Base-by-base conservation (phyloP, 108 stramenopile species). In the Cyclotella sp. region DNA sequence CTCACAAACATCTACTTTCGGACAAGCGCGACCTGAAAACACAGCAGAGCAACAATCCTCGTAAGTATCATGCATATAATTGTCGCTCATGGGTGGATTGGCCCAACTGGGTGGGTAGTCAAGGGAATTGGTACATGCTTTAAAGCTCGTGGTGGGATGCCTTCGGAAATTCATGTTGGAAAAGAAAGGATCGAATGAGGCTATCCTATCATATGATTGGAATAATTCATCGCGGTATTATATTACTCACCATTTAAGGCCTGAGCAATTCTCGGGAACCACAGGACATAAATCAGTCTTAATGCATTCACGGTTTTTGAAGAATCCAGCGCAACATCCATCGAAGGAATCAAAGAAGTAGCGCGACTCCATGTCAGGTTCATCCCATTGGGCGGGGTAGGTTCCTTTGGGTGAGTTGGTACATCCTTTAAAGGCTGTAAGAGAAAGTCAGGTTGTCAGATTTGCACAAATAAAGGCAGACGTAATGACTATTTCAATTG, bases 351-450 rank as follows among this genome's bases (percentile, higher is more conserved):
- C 16, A 21, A 58, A 58, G 19, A 58, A 26, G 24, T 58, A 64
- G 13, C 22, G 18, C 11, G 43, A 45, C 13, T 10, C 44, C 43
- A 64, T 21, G 5, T 40, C 34, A 1, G 63, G 19, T 45, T 21
- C 22, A 45, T 64, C 63, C 63, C 63, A 64, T 64, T 43, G 11
- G n/a, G 14, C 18, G 15, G 63, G 63, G 13, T 64, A 64, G 9
- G 44, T 64, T 14, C 63, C 63, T 10, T 24, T 12, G 10, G 21
- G 21, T 8, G 63, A 46, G 63, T 64, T 64, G 41, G 63, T 45
- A 43, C 63, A 64, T 64, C 63, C 63, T 45, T 44, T 44, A 45
- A 45, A 64, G 24, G n/a, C 60, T 62, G 19, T 13, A 62, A 3
- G 14, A 39, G 16, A 19, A 62, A 62, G 34, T 14, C 34, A 62